Base-by-base conservation (phyloP, 306 rosid genomes). In the Citrullus amarus region DNA sequence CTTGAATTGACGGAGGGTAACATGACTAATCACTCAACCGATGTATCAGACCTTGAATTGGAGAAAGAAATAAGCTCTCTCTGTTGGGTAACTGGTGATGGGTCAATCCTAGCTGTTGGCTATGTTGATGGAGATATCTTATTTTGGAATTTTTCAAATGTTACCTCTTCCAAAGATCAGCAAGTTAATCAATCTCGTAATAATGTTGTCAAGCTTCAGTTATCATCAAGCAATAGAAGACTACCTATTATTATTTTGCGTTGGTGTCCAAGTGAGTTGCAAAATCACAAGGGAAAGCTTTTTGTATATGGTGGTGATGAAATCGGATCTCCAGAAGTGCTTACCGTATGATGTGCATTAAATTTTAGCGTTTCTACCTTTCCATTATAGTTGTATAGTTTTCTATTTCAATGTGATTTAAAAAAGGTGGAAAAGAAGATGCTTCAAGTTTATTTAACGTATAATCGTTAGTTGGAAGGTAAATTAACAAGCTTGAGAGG, bases 91-190 rank as follows among this genome's bases (percentile, higher is more conserved):
- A 87, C 93, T 82, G 84, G 84, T 82, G 82, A 85, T 82, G 98
- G 98, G 78, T 90, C 90, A 36, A 75, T 89, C 77, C 83, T 90
- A 74, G 93, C 87, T 20, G 93, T 90, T 81, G 97, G 98, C 81
- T 93, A 93, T 43, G 84, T 91, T 75, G 96, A 93, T 82, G 98
- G 97, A 83, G 98, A 91, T 87, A 90, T 93, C 85, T 82, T 91
- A 84, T 88, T 93, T 82, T 93, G 96, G 98, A 88, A 91, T 78
- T 77, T 91, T 60, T 86, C 92, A 81, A 82, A 82, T 83, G 84
- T 83, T 51, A 78, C 80, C 86, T 57, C 87, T 77, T 65, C 80
- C 78, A 62, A 39, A 16, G 87, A 81, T 72, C 85, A 82, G 79
- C 83, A 82, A 62, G 84, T 81, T 66, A 80, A 75, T 80, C 86